phyloP scores from a whole-genome alignment of 163 green algal genomes.

The Scenedesmus sp. region DNA sequence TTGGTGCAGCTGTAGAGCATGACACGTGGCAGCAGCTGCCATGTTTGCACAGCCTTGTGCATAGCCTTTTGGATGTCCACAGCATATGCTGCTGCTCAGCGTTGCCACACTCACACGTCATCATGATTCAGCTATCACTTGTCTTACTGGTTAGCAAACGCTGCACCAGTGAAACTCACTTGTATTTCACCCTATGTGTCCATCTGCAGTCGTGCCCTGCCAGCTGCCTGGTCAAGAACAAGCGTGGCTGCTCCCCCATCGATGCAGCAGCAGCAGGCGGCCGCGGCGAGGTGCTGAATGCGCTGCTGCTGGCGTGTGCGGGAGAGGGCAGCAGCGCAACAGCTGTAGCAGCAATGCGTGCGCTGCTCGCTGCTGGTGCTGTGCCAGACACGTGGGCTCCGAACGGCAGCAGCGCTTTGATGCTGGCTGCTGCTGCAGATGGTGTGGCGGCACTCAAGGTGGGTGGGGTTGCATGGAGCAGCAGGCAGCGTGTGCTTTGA shows the following conservation, averaged over 20 bases:
- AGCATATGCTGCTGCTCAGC: not conserved
- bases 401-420: slow-evolving; percentile 80
- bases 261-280: slow-evolving; percentile 71
- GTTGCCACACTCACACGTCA: too few species aligned
- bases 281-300: slow-evolving; percentile 84
- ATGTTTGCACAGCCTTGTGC: not conserved
- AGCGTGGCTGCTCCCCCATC: slow-evolving; percentile 65
- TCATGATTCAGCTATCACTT: too few species aligned
- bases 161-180: too few species aligned
- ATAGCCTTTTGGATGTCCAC: not conserved
- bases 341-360: slow-evolving; percentile 62
- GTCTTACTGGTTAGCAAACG: too few species aligned
- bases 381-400: slow-evolving; percentile 88
- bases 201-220: slow-evolving; percentile 47
- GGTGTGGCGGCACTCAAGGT: slow-evolving; percentile 64
- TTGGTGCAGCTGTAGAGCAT: too few species aligned
- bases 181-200: too few species aligned
- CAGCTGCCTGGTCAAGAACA: slow-evolving; percentile 67
- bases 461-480: not conserved
- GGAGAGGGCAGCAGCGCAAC: slow-evolving; percentile 48
- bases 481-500: not conserved
- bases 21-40: too few species aligned
- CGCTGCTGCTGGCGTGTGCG: slow-evolving; percentile 84
- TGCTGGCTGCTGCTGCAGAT: slow-evolving; percentile 81
- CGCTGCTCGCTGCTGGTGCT: slow-evolving; percentile 73